Evolutionary conservation across 2,329 filamentous ascomycete species (phyloP), one percentile per base, ranked within the genome.

Genomic region (Neofusicoccum kwambonambiense): DNA sequence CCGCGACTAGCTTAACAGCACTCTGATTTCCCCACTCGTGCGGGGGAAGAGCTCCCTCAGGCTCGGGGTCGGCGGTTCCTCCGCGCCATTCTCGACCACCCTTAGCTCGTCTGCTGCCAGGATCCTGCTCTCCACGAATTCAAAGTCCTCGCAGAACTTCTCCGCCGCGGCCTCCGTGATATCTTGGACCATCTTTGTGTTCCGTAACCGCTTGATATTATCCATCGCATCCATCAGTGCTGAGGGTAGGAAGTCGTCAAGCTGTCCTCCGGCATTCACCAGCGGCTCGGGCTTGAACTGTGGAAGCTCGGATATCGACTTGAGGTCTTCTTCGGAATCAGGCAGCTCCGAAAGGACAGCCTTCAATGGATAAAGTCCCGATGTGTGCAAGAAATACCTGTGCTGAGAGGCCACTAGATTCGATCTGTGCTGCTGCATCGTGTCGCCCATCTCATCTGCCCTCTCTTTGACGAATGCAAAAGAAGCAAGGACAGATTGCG

Each of bases 181-280:
- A 52, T 88, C 83, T 54, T 91, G 86, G 13, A 90, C 89, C 65
- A 96, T 79, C 11, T 83, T 83, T 1, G 90, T 86, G 71, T 91
- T 90, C 67, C 90, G 88, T 1, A 99, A 79, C 47, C 86, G 82
- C 68, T 89, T 89, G 31, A 98, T 77, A 66, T 92, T 91, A 58
- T 95, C 90, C 70, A 91, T 88, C 2, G 93, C 93, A 74, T 99
- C 95, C 83, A 97, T 94, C 35, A 97, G 83, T 2, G 94, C 95
- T 1, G 92, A 96, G 0, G 95, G 93, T 27, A 99, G 81, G 78
- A 98, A 99, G 67, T 92, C 89, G 73, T 99, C 95, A 6, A 99
- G 82, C 45, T 84, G 85, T 71, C 93, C 91, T 70, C 91, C 91
- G 2, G 89, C 88, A 57, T 82, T 79, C 1, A 84, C 79, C n/a